A percentile compares a stretch with the other conserved stretches of the same genome.
Conservation (phyloP, 192 early-diverging fungal species). For the Dispira parvispora region DNA sequence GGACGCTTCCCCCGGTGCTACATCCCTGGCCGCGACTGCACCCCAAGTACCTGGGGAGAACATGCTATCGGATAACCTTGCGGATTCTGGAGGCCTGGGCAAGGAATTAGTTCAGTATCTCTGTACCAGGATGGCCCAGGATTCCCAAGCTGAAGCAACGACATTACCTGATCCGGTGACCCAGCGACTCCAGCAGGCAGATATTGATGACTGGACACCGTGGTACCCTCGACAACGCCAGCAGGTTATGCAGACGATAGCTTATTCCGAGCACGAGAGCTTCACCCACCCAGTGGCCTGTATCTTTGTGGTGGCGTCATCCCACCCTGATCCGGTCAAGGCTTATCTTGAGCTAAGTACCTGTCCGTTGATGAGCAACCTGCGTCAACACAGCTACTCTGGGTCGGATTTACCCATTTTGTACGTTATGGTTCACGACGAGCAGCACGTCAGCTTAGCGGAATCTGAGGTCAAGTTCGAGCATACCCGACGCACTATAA, state of each 20-base stretch:
- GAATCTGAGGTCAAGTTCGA: conserved; percentile 25
- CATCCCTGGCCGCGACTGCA: background rate
- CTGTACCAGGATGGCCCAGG: background rate
- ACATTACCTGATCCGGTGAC: background rate
- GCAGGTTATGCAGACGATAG: conserved; percentile 30
- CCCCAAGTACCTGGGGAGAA: conserved; percentile 1
- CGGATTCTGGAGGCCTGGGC: background rate
- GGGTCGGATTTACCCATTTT: conserved; percentile 67
- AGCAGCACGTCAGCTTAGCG: conserved; percentile 18
- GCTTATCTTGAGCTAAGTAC: conserved; percentile 41
- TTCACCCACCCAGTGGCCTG: conserved; percentile 91
- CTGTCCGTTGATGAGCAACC: conserved; percentile 27
- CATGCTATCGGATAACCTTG: background rate
- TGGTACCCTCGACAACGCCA: conserved; percentile 72
- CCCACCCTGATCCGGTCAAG: conserved; percentile 57
- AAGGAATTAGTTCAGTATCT: background rate
- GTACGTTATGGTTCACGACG: conserved; percentile 78
- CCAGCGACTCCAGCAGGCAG: conserved; percentile 15
- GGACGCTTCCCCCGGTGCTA: conserved; percentile 14
- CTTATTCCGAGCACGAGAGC: conserved; percentile 74
- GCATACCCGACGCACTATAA: conserved; percentile 23
- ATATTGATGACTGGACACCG: conserved; percentile 44
- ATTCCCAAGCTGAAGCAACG: background rate
- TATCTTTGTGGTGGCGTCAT: conserved; percentile 43
- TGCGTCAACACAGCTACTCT: conserved; percentile 52